Conservation (phyloP, 2,329 filamentous ascomycete species). For the Tolypocladium album region DNA sequence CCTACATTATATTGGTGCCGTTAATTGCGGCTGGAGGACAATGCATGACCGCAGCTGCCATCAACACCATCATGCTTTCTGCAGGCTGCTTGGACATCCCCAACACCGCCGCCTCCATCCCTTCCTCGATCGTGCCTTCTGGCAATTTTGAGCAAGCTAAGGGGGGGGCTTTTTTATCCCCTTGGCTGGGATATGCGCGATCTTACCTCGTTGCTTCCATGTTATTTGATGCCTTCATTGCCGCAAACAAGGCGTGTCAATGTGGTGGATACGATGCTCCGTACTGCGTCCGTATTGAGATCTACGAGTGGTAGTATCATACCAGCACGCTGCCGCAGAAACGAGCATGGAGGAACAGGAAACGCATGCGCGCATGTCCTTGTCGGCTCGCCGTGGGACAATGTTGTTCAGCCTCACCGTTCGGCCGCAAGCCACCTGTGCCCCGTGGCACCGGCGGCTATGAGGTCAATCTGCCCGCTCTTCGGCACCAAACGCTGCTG, state of each 20-base stretch:
- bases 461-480: neutral
- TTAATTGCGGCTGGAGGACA: neutral
- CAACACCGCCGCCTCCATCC: neutral
- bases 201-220: neutral
- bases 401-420: constrained; percentile 1
- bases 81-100: neutral
- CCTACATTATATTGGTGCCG: neutral
- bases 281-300: too few species aligned
- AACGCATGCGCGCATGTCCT: neutral
- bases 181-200: neutral
- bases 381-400: neutral
- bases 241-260: neutral
- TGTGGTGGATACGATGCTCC: neutral
- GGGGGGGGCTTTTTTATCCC: too few species aligned
- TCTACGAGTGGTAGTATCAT: too few species aligned
- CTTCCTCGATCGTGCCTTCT: neutral
- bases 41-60: neutral
- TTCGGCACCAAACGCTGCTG: neutral
- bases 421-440: neutral
- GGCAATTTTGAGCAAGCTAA: neutral
- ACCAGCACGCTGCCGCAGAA: neutral
- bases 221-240: neutral
- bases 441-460: neutral
- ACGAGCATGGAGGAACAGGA: neutral
- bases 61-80: neutral